Evolutionary conservation across 805 yeast species (phyloP).

Genomic region (Candida incommunis): DNA sequence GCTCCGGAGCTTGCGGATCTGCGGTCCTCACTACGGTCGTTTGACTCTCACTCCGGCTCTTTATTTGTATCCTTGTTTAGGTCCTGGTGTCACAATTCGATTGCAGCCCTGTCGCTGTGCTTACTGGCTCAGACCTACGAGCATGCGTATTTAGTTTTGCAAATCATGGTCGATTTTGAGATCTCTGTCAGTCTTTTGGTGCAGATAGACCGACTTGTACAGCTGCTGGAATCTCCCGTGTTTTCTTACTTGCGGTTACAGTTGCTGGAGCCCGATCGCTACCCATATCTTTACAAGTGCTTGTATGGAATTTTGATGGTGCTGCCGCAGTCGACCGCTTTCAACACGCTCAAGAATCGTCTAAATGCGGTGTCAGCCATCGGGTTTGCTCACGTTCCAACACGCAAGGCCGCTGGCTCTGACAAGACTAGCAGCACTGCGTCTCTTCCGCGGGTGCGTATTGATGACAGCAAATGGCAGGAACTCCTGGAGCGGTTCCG

Average conservation of each 20-base stretch:
- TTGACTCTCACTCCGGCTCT: constrained; percentile 47
- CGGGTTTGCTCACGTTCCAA: constrained; percentile 20
- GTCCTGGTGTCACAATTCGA: constrained; percentile 86
- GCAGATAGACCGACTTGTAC: constrained; percentile 82
- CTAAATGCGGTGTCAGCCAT: constrained; percentile 39
- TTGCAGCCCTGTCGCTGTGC: constrained; percentile 77
- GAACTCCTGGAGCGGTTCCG: constrained; percentile 36
- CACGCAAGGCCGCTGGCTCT: constrained; percentile 4
- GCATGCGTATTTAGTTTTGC: constrained; percentile 69
- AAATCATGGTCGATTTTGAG: constrained; percentile 70
- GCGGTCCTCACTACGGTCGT: constrained; percentile 47
- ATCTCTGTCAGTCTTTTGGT: constrained; percentile 64
- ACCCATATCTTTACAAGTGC: constrained; percentile 73
- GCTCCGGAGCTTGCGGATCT: constrained; percentile 66
- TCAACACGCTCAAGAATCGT: constrained; percentile 65
- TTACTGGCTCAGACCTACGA: constrained; percentile 79
- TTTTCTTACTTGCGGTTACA: constrained; percentile 78
- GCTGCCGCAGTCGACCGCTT: constrained; percentile 86
- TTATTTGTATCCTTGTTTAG: constrained; percentile 66
- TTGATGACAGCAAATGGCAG: constrained; percentile 21
- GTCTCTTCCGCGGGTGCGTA: constrained; percentile 6
- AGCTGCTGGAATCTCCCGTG: constrained; percentile 82
- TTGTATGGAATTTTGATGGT: constrained; percentile 88
- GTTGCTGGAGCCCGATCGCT: constrained; percentile 70
- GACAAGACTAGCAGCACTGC: constrained; percentile 9